These are phyloP conservation scores for Viola odorata DNA, from an alignment of 345 rosid genomes.

Conservation along the genomic window DNA sequence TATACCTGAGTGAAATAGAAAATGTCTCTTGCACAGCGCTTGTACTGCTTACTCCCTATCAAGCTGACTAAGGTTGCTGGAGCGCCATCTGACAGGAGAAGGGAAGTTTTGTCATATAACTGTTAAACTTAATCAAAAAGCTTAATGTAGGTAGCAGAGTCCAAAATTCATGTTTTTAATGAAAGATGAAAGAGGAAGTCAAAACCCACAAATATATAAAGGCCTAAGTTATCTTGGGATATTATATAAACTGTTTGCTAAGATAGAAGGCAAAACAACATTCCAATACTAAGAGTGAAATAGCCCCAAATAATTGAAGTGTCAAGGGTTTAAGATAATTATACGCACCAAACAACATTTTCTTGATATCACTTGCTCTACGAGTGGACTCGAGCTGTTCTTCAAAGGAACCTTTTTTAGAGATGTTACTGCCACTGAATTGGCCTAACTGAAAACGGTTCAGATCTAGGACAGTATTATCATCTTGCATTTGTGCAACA, in stretches of 20 bases:
- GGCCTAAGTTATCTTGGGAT: too few species aligned
- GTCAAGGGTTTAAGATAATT: background rate
- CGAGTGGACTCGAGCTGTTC: constrained; percentile 81
- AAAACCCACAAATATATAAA: background rate
- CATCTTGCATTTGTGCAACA: constrained; percentile 28
- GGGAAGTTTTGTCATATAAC: background rate
- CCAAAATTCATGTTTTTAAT: background rate
- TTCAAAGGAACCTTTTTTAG: constrained; percentile 65
- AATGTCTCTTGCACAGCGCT: constrained; percentile 87
- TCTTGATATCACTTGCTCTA: constrained; percentile 74
- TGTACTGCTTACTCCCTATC: constrained; percentile 86
- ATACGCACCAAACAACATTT: constrained; percentile 75
- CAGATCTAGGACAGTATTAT: constrained; percentile 29
- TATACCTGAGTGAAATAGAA: constrained; percentile 90
- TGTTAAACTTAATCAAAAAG: background rate
- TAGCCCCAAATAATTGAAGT: background rate
- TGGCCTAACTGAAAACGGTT: constrained; percentile 41
- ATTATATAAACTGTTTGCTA: too few species aligned
- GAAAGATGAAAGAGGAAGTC: background rate
- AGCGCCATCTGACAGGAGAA: constrained; percentile 65
- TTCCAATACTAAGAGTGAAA: background rate
- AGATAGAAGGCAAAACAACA: too few species aligned
- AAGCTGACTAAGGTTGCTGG: constrained; percentile 86
- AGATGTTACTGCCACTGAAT: constrained; percentile 44
- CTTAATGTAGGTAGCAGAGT: background rate